Percentiles rank a stretch among this genome's conserved stretches.
phyloP scores from a whole-genome alignment of 345 rosid species.

The Dovyalis caffra region DNA sequence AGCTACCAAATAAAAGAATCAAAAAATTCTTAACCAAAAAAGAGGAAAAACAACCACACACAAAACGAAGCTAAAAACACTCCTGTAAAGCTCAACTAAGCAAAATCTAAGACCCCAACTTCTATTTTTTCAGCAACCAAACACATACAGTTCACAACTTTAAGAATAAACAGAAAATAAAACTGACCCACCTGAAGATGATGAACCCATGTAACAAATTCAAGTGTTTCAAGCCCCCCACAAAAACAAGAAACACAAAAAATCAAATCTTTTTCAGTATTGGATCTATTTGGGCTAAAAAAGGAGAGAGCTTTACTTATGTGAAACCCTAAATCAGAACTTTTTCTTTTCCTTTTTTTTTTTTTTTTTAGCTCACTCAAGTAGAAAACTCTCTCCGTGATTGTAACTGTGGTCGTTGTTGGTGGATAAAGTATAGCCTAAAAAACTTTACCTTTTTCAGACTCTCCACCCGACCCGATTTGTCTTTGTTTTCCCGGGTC shows the following conservation, averaged over 20 bases:
- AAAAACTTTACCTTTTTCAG: constrained; percentile 15
- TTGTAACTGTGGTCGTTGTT: constrained; percentile 12
- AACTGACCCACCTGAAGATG: constrained; percentile 43
- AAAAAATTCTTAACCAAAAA: background rate
- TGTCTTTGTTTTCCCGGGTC: constrained; percentile 2
- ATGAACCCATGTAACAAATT: constrained; percentile 33
- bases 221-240: background rate
- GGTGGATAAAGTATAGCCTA: constrained; percentile 21
- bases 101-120: background rate
- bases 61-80: background rate
- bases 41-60: background rate
- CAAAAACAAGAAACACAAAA: background rate
- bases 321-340: constrained; percentile 33
- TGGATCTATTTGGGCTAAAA: constrained; percentile 13
- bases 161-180: background rate
- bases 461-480: constrained; percentile 20
- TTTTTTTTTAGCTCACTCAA: constrained; percentile 10
- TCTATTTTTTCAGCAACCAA: constrained; percentile 19
- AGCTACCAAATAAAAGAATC: constrained; percentile 16
- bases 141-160: background rate
- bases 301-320: background rate
- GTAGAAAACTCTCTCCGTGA: constrained; percentile 13
- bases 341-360: background rate
- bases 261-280: background rate
- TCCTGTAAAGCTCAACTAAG: background rate